These are phyloP conservation scores for Fragilaria radians DNA, from an alignment of 108 stramenopile species.

Conservation along the genomic window DNA sequence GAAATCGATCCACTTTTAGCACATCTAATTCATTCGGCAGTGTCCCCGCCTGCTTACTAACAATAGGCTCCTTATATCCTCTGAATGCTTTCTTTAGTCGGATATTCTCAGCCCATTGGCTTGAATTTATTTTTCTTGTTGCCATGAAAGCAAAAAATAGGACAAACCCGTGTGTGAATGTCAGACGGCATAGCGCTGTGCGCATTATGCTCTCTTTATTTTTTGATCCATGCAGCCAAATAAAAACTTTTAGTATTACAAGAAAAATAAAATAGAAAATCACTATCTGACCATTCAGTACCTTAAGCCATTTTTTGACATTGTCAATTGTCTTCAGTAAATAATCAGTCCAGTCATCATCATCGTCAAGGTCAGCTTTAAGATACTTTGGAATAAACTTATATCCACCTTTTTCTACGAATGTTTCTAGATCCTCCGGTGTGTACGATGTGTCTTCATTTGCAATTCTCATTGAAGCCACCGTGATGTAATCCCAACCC, in stretches of 20 bases:
- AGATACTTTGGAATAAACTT: constrained; percentile 25
- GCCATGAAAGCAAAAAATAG: constrained; percentile 7
- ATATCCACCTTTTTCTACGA: constrained; percentile 29
- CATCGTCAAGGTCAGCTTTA: constrained; percentile 19
- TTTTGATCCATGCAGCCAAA: background rate
- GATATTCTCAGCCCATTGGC: constrained; percentile 41
- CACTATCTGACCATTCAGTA: constrained; percentile 9
- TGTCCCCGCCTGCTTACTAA: constrained; percentile 1
- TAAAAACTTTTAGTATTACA: background rate
- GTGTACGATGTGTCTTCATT: constrained; percentile 39
- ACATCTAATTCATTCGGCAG: constrained; percentile 30
- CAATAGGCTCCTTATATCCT: background rate
- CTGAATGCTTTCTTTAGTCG: constrained; percentile 15
- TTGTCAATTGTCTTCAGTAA: constrained; percentile 13
- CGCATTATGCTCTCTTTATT: background rate
- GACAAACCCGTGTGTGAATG: constrained; percentile 15
- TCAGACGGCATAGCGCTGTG: constrained; percentile 10
- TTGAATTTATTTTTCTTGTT: constrained; percentile 14
- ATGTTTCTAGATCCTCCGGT: constrained; percentile 22
- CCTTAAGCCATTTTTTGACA: constrained; percentile 11
- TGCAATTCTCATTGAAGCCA: constrained; percentile 30
- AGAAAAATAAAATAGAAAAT: constrained; percentile 1
- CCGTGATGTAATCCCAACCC: constrained; percentile 38
- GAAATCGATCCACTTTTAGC: constrained; percentile 18
- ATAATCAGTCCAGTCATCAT: constrained; percentile 23